phyloP scores from a whole-genome alignment of 257 asterid genomes.

The Ophiorrhiza pumila region DNA sequence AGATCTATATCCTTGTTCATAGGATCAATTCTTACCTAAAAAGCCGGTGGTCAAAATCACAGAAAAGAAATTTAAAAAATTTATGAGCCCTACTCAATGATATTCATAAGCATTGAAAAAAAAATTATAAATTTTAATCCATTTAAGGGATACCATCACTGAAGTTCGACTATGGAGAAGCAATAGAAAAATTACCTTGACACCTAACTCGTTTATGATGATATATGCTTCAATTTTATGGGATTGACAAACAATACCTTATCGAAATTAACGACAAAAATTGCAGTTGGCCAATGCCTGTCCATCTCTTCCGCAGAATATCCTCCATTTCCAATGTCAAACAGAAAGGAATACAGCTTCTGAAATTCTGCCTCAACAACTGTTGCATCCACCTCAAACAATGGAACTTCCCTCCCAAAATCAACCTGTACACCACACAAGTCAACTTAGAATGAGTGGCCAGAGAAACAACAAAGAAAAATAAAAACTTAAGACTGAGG shows the following conservation, averaged over 20 bases:
- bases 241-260: constrained; percentile 45
- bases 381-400: constrained; percentile 95
- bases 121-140: neutral
- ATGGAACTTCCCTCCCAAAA: constrained; percentile 93
- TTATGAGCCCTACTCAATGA: neutral
- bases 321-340: constrained; percentile 68
- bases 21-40: constrained; percentile 89
- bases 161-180: neutral
- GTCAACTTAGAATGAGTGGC: constrained; percentile 19
- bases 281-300: constrained; percentile 82
- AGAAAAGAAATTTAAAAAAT: neutral
- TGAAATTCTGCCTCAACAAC: constrained; percentile 84
- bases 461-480: constrained; percentile 20
- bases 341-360: constrained; percentile 81
- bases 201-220: constrained; percentile 1
- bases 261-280: constrained; percentile 85
- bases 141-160: neutral
- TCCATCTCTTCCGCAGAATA: constrained; percentile 65
- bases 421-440: constrained; percentile 55
- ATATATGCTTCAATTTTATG: neutral
- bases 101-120: neutral
- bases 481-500: constrained; percentile 5
- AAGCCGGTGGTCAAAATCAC: neutral
- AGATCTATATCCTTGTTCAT: constrained; percentile 81
- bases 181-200: neutral